Evolutionary conservation across 2,329 filamentous ascomycete genomes (phyloP), one percentile per base, ranked within the genome.

Genomic region (Stagonosporopsis chrysanthemi): DNA sequence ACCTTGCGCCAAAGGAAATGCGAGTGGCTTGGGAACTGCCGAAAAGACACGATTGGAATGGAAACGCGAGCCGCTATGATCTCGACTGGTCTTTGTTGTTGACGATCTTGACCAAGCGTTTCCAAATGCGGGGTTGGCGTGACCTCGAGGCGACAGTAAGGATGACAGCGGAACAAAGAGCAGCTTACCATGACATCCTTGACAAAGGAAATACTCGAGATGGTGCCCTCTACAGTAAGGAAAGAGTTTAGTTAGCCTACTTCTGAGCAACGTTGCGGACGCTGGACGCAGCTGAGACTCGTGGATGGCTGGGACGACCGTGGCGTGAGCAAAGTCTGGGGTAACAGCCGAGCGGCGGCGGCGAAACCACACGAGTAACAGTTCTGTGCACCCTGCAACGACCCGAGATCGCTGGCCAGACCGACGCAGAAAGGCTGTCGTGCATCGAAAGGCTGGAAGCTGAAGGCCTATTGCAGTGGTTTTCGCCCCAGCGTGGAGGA

Each of bases 131-230:
- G 71, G 73, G 71, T 70, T 68, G 65, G 45, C 52, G 60, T 47
- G 58, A 26, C 55, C 56, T 69, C 58, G 64, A 63, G 61, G 62
- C 62, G 62, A 67, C 52, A 31, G 53, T 38, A 42, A 52, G 17
- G 44, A 35, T 24, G 56, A 61, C 60, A 58, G 54, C 39, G 46
- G 63, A 35, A 52, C 72, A 56, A 65, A 52, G 57, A 51, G 56
- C 64, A 56, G 65, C 89, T 85, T 86, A 93, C 90, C 80, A 93
- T 81, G 64, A 90, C 86, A 75, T 92, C 88, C 79, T 91, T 91
- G 77, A 93, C 90, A 77, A 93, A 93, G 67, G 88, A 91, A 74
- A 93, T 92, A 67, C 89, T 89, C 76, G 90, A 92, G 62, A 93
- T 87, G 46, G 90, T 93, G 62, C 90, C 90, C 83, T 93, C 90